A percentile compares a stretch with the other conserved stretches of the same genome.
Conservation (phyloP, 768 basidiomycete genomes). For the Pulveroboletus ravenelii region DNA sequence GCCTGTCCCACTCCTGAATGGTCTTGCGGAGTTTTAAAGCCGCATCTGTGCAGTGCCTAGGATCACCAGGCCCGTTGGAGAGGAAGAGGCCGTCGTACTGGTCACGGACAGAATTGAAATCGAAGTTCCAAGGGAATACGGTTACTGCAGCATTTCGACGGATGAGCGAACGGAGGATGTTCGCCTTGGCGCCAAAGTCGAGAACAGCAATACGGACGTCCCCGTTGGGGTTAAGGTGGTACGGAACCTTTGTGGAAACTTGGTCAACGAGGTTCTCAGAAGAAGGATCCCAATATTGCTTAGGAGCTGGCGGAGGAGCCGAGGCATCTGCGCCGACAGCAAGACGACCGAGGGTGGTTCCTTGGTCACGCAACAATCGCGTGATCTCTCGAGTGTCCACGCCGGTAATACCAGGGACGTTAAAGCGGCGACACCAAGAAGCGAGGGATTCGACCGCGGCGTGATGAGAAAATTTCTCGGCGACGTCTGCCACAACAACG, state of each 20-base stretch:
- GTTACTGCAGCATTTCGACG: slow-evolving; percentile 90
- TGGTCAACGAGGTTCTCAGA: slow-evolving; percentile 91
- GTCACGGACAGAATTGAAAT: slow-evolving; percentile 90
- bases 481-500: slow-evolving; percentile 90
- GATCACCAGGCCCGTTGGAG: slow-evolving; percentile 96
- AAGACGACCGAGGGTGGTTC: slow-evolving; percentile 90
- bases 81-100: slow-evolving; percentile 93
- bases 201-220: slow-evolving; percentile 91
- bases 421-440: slow-evolving; percentile 87
- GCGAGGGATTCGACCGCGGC: slow-evolving; percentile 88
- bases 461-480: slow-evolving; percentile 93
- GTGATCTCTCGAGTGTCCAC: slow-evolving; percentile 98
- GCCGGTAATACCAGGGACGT: slow-evolving; percentile 91
- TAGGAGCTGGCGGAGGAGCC: slow-evolving; percentile 49
- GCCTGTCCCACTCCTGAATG: slow-evolving; percentile 84
- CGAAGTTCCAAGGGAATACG: slow-evolving; percentile 95
- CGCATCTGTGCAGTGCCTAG: slow-evolving; percentile 81
- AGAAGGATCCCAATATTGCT: slow-evolving; percentile 93
- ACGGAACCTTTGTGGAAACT: slow-evolving; percentile 80
- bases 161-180: slow-evolving; percentile 90
- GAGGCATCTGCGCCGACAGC: slow-evolving; percentile 73
- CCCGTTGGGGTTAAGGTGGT: slow-evolving; percentile 80
- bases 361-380: slow-evolving; percentile 87
- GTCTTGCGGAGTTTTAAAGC: slow-evolving; percentile 77
- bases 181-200: slow-evolving; percentile 97